Conservation (phyloP, 371 early-diverging fungal genomes). For the Lichtheimia corymbifera region DNA sequence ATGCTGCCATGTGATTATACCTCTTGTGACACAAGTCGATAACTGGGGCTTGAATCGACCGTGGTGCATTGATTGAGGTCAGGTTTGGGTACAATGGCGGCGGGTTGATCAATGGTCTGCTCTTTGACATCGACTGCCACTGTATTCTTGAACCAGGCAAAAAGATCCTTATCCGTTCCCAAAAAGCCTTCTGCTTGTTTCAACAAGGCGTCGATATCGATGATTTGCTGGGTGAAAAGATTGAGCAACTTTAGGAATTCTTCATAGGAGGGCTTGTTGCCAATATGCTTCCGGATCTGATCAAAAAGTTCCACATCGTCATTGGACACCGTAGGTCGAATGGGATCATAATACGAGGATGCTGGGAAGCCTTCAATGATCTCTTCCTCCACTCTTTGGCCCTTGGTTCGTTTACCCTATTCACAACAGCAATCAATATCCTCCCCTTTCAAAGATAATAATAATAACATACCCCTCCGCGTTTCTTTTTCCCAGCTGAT, state of each 20-base stretch:
- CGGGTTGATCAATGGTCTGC: slow-evolving; percentile 41
- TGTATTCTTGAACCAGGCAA: slow-evolving; percentile 93
- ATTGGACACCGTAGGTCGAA: slow-evolving; percentile 37
- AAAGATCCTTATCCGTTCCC: slow-evolving; percentile 75
- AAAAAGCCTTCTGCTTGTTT: slow-evolving; percentile 85
- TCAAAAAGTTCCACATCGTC: slow-evolving; percentile 95
- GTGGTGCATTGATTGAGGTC: slow-evolving; percentile 61
- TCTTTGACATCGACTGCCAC: slow-evolving; percentile 87
- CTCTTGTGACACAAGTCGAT: slow-evolving; percentile 68
- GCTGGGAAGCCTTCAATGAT: neutral
- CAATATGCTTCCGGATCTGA: slow-evolving; percentile 81
- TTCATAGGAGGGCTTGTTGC: slow-evolving; percentile 84
- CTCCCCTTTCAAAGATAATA: neutral
- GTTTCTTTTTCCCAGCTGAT: slow-evolving; percentile 2
- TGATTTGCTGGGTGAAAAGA: slow-evolving; percentile 93
- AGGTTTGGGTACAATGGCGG: slow-evolving; percentile 49
- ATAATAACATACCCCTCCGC: too few species aligned
- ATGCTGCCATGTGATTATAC: slow-evolving; percentile 38
- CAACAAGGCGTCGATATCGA: slow-evolving; percentile 82
- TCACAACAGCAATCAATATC: slow-evolving; percentile 5
- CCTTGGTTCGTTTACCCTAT: slow-evolving; percentile 8
- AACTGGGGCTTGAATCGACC: slow-evolving; percentile 66
- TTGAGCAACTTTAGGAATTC: slow-evolving; percentile 98
- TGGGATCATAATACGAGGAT: slow-evolving; percentile 22
- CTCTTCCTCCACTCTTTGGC: neutral